Evolutionary conservation across 164 flowering plant species (phyloP).

Genomic region (Aristolochia contorta): DNA sequence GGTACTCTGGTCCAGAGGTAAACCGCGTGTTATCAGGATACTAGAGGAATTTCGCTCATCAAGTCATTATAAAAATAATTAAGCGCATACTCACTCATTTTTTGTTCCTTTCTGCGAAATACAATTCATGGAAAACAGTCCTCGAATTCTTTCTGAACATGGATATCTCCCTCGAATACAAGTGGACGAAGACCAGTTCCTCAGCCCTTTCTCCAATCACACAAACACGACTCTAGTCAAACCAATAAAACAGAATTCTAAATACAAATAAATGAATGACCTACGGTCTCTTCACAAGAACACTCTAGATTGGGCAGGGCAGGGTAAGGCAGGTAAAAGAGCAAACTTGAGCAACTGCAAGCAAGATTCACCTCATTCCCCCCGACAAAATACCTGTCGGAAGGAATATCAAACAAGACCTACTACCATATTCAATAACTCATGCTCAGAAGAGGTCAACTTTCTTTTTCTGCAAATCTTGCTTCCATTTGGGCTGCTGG

Average conservation of each 20-base stretch:
- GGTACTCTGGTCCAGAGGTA: too few relatives aligned
- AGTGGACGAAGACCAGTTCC: too few relatives aligned
- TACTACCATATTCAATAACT: not conserved
- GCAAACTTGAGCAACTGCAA: constrained; percentile 7
- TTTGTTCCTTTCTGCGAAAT: too few relatives aligned
- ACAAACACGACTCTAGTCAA: not conserved
- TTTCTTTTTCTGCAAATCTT: constrained; percentile 86
- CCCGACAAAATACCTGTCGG: too few relatives aligned
- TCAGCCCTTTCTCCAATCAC: not conserved
- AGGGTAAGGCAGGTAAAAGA: constrained; percentile 21
- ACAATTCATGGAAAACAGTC: too few relatives aligned
- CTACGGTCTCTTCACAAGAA: constrained; percentile 12
- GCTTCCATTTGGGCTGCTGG: constrained; percentile 89
- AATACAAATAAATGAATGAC: constrained; percentile 41
- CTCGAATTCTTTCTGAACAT: too few relatives aligned
- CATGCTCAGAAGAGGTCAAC: constrained; percentile 56
- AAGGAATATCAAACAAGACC: not conserved
- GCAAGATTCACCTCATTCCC: not conserved
- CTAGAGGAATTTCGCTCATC: too few relatives aligned
- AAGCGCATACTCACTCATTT: too few relatives aligned
- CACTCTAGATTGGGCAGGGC: constrained; percentile 20
- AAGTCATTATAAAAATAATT: too few relatives aligned
- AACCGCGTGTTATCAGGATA: too few relatives aligned
- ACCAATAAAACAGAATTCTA: not conserved
- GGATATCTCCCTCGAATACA: too few relatives aligned